Percentiles rank a stretch among this genome's conserved stretches.
These are phyloP conservation scores for Apiospora sp. DNA, from an alignment of 2,329 filamentous ascomycete species.

Conservation along the genomic window DNA sequence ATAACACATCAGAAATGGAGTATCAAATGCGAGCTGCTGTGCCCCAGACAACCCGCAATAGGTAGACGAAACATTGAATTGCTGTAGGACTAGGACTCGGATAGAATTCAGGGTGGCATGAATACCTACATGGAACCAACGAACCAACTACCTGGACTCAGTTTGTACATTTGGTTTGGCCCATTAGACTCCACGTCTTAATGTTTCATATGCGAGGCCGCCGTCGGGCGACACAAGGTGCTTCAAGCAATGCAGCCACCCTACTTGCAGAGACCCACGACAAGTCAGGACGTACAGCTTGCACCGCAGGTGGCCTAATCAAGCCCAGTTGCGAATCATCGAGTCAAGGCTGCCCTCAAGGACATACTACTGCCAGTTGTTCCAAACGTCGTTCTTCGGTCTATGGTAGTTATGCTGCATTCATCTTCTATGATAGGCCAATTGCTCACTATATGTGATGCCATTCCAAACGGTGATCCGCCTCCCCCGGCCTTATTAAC, in stretches of 20 bases:
- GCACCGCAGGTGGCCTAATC: conserved; percentile 2
- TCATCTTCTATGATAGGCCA: neutral
- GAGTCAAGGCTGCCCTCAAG: neutral
- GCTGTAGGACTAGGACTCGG: neutral
- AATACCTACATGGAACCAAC: neutral
- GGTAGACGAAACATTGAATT: conserved; percentile 3
- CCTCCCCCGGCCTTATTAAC: neutral
- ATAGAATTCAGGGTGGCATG: neutral
- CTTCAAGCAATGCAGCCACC: conserved; percentile 21
- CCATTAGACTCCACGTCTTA: conserved; percentile 6
- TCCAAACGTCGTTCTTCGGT: neutral
- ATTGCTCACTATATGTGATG: neutral
- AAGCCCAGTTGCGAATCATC: neutral
- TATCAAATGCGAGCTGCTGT: neutral
- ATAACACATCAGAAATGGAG: no score
- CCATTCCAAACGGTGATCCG: neutral
- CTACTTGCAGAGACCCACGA: conserved; percentile 17
- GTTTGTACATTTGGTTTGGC: neutral
- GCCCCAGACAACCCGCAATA: neutral
- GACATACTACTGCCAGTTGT: neutral
- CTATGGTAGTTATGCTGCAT: neutral
- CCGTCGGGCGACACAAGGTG: conserved; percentile 14
- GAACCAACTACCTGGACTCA: neutral
- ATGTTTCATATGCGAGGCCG: conserved; percentile 2
- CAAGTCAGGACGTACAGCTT: conserved; percentile 5